Percentiles rank a stretch among this genome's conserved stretches.
phyloP scores from a whole-genome alignment of 345 rosid species.

The Arabidopsis suecica region DNA sequence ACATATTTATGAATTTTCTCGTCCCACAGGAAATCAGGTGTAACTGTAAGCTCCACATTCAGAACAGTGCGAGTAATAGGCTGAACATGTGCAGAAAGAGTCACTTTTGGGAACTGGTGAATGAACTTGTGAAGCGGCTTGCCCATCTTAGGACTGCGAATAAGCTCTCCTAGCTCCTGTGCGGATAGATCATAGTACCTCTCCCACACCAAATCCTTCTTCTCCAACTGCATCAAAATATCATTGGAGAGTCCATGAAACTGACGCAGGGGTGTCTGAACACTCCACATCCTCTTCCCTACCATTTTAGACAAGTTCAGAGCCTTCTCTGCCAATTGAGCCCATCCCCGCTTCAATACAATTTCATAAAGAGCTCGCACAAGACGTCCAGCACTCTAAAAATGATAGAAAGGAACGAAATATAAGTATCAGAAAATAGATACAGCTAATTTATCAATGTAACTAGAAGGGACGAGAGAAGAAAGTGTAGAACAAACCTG shows the following conservation, averaged over 20 bases:
- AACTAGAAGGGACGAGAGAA: slow-evolving; percentile 23
- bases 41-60: slow-evolving; percentile 87
- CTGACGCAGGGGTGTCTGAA: slow-evolving; percentile 93
- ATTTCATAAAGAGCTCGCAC: slow-evolving; percentile 92
- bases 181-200: slow-evolving; percentile 91
- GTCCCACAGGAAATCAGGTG: slow-evolving; percentile 96
- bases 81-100: slow-evolving; percentile 84
- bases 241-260: slow-evolving; percentile 84
- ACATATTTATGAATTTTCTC: slow-evolving; percentile 91
- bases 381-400: slow-evolving; percentile 92
- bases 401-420: slow-evolving; percentile 29
- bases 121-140: slow-evolving; percentile 82
- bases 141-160: slow-evolving; percentile 88
- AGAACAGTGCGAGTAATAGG: slow-evolving; percentile 88
- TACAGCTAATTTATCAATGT: neutral
- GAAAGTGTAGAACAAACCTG: slow-evolving; percentile 60
- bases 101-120: slow-evolving; percentile 89
- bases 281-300: slow-evolving; percentile 95
- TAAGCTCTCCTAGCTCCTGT: slow-evolving; percentile 92
- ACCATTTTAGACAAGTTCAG: slow-evolving; percentile 92
- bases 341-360: slow-evolving; percentile 95
- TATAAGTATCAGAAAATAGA: slow-evolving; percentile 32
- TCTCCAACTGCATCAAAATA: slow-evolving; percentile 84
- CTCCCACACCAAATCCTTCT: slow-evolving; percentile 98
- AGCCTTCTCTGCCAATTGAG: slow-evolving; percentile 91